Conservation (phyloP, 2,329 filamentous ascomycete species). For the Triangularia verruculosa region DNA sequence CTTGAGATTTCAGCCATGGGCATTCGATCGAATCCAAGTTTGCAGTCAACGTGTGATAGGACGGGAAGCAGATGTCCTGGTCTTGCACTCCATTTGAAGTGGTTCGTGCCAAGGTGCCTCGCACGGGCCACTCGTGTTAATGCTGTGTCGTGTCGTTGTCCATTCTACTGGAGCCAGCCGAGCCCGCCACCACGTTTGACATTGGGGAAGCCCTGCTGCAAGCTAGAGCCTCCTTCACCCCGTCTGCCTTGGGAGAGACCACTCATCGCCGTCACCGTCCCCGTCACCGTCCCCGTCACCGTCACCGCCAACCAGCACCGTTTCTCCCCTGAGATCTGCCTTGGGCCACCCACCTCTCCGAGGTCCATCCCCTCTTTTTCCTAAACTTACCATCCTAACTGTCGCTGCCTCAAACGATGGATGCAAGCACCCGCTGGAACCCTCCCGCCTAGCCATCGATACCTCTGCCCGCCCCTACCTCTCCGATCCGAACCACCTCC, state of each 20-base stretch:
- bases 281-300: slow-evolving; percentile 1
- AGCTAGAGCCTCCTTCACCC: slow-evolving; percentile 12
- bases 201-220: not conserved
- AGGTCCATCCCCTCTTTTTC: not conserved
- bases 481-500: not conserved
- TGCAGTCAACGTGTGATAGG: no score
- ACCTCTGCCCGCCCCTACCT: not conserved
- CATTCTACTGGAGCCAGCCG: slow-evolving; percentile 19
- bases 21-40: no score
- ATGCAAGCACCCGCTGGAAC: slow-evolving; percentile 24
- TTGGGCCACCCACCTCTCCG: slow-evolving; percentile 15
- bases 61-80: no score
- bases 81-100: no score
- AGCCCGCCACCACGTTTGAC: slow-evolving; percentile 18
- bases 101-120: no score
- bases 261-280: not conserved
- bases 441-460: slow-evolving; percentile 16
- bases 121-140: no score
- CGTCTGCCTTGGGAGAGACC: slow-evolving; percentile 23
- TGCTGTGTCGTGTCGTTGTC: not conserved
- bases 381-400: not conserved
- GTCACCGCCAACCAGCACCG: slow-evolving; percentile 26
- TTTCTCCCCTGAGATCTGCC: slow-evolving; percentile 20
- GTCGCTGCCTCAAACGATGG: slow-evolving; percentile 24
- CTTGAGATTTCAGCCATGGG: no score